Evolutionary conservation across 148 eudicot species (phyloP).

Genomic region (Heliamphora exappendiculata): DNA sequence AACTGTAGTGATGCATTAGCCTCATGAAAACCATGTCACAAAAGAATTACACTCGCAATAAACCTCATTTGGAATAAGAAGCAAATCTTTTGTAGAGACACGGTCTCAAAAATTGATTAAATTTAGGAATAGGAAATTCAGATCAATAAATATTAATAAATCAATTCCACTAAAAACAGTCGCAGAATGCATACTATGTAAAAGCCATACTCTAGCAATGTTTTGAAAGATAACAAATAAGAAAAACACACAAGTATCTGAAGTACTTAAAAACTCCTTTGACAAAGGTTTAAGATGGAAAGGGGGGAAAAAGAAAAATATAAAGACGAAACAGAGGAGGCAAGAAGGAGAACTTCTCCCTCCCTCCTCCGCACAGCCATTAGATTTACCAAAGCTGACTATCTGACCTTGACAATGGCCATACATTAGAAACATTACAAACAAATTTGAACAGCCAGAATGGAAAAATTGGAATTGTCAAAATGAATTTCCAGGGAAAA

Average conservation of each 20-base stretch:
- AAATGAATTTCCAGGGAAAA: neutral
- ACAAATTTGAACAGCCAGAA: neutral
- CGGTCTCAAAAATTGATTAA: no score
- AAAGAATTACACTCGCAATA: neutral
- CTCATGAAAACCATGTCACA: neutral
- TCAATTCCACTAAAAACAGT: no score
- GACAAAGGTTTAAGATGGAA: neutral
- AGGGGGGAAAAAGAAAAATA: neutral
- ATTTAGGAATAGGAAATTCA: no score
- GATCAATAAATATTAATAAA: no score
- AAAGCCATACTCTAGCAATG: neutral
- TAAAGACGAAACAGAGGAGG: neutral
- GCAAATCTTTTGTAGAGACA: no score
- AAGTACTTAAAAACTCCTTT: neutral
- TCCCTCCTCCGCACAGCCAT: neutral
- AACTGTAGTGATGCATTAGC: no score
- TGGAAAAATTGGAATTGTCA: neutral
- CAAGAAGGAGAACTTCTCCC: neutral
- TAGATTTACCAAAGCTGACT: neutral
- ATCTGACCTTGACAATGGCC: neutral
- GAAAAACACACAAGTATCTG: neutral
- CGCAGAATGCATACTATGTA: no score
- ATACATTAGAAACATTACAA: neutral
- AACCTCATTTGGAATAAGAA: neutral
- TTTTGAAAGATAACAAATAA: neutral